Evolutionary conservation across 2,329 filamentous ascomycete species (phyloP), one percentile per base, ranked within the genome.

Genomic region (Talaromyces sp.): DNA sequence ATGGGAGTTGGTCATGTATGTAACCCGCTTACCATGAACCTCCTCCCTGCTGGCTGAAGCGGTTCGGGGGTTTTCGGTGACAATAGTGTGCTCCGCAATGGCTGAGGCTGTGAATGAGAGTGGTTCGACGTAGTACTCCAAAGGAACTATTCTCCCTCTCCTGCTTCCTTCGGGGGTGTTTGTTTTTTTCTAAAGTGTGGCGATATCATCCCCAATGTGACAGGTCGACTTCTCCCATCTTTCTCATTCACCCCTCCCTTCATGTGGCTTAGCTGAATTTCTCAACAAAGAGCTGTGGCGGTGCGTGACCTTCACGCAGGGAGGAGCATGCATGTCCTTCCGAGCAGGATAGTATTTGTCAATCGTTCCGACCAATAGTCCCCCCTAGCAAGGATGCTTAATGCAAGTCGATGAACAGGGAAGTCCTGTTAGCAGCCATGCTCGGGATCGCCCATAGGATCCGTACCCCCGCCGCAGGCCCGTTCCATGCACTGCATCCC

Each of bases 11-110:
- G 52, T 47, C 40, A 55, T 55, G 29, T 36, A 42, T 36, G 29
- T 51, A 57, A 51, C 54, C 33, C 48, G 50, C n/a, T 40, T 49
- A 14, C 39, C 29, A n/a, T n/a, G n/a, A n/a, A n/a, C n/a, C n/a
- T n/a, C 20, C 30, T 42, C n/a, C 30, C 37, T 54, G 5, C 5
- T 55, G 44, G 13, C 36, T 46, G 32, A 22, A 37, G 39, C 17
- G 37, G 32, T n/a, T 52, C 60, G 60, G 60, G 51, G 46, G 13
- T 47, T 57, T 60, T 60, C 57, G 57, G 60, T 57, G 19, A 32
- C 22, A 33, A 45, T 43, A 53, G 37, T 51, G 29, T 44, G 42
- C 30, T 44, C 11, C 36, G 39, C 37, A 29, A 47, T 51, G 57
- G 54, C 50, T 49, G 50, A 52, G 46, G 57, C 49, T 48, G 48